Base-by-base conservation (phyloP, 371 early-diverging fungal genomes). In the Nematocida minor region DNA sequence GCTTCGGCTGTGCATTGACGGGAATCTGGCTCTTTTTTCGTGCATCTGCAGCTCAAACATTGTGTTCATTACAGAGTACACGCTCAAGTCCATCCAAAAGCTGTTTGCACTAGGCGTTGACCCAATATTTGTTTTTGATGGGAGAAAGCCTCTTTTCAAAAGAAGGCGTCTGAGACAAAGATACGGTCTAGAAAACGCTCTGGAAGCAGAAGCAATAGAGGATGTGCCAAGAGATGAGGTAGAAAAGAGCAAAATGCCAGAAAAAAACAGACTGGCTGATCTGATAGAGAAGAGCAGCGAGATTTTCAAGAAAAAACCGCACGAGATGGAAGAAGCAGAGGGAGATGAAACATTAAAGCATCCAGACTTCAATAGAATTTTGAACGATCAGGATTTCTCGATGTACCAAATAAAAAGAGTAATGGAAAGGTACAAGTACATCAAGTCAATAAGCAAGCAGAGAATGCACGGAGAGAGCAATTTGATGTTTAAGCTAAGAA, bases 71-170 rank as follows among this genome's bases (percentile, higher is more conserved):
- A 64, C 77, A 4, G 77, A 74, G 53, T 74, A 74, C 42, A 64
- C 66, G 79, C 49, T 74, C 4, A 40, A 46, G 22, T 4, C 9
- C 9, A 53, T 64, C 14, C 49, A 46, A 4, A 66, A 22, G 16
- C 38, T 74, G 25, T 27, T 74, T 14, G 9, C n/a, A 31, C 66
- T 64, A 14, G 66, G 66, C 2, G 32, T 74, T 34, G 77, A 74
- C 44, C 77, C 77, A 44, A 64, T 74, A 38, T 29, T 74, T 53
- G 77, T 74, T 4, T 74, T 74, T 74, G 77, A 74, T 53, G 77
- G 77, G 20, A 49, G 20, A 42, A 60, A 31, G 32, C 77, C 77
- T 27, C 9, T 62, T 20, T 74, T 64, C 53, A 74, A 74, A 32
- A 63, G 63, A 25, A 44, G 62, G 4, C n/a, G n/a, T n/a, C n/a